Percentiles rank a stretch among this genome's conserved stretches.
Conservation (phyloP, 2,329 filamentous ascomycete species). For the Aureobasidium zeae region DNA sequence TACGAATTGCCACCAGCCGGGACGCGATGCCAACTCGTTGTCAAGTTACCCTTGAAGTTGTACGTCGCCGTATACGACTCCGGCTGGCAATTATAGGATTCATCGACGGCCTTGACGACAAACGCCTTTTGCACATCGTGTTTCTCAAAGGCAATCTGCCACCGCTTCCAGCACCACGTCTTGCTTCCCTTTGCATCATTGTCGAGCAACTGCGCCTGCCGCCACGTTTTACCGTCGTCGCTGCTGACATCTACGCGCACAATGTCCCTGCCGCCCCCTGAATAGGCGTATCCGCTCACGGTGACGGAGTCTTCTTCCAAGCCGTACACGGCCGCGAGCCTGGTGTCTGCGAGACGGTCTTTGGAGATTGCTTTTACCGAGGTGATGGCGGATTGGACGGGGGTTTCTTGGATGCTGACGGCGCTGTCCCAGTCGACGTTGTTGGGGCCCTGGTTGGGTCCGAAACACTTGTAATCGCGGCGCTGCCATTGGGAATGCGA, state of each 20-base stretch:
- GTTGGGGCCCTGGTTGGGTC: slow-evolving; percentile 50
- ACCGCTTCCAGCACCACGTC: slow-evolving; percentile 56
- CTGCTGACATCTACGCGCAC: slow-evolving; percentile 58
- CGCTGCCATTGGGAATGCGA: slow-evolving; percentile 57
- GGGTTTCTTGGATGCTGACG: slow-evolving; percentile 58
- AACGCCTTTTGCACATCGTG: slow-evolving; percentile 38
- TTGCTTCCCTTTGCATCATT: slow-evolving; percentile 42
- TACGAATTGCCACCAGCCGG: no score
- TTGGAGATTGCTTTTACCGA: slow-evolving; percentile 18
- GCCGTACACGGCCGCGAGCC: slow-evolving; percentile 17
- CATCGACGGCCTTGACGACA: slow-evolving; percentile 58
- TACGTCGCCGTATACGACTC: slow-evolving; percentile 52
- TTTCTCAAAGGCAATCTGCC: slow-evolving; percentile 41
- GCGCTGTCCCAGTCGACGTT: slow-evolving; percentile 51
- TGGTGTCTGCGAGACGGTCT: background rate
- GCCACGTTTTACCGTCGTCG: slow-evolving; percentile 55
- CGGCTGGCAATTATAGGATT: slow-evolving; percentile 58
- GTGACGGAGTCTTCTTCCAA: slow-evolving; percentile 20
- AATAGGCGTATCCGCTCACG: slow-evolving; percentile 57
- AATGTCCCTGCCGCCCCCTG: slow-evolving; percentile 56
- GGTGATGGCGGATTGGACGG: slow-evolving; percentile 60
- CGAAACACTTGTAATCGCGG: slow-evolving; percentile 60
- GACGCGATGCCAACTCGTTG: slow-evolving; percentile 58
- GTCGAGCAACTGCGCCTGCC: slow-evolving; percentile 50
- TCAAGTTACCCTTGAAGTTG: slow-evolving; percentile 56